Base-by-base conservation (phyloP, 192 early-diverging fungal species). In the Gonapodya sp. region DNA sequence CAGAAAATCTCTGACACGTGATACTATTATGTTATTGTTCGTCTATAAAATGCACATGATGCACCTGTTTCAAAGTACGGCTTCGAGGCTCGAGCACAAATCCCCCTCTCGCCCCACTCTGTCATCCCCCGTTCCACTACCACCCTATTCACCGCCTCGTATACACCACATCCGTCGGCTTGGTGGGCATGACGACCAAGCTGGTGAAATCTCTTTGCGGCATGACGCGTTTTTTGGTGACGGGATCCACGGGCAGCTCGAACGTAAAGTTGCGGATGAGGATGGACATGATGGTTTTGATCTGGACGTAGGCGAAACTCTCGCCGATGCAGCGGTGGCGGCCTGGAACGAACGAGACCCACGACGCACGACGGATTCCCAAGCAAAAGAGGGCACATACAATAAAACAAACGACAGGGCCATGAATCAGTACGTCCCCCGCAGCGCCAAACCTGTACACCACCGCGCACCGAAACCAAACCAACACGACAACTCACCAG, bases 311-410 rank as follows among this genome's bases (percentile, higher is more conserved):
- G 1, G 95, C 96, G 87, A 99, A 99, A 74, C 91, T 87, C 85
- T 99, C 97, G 80, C 97, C 97, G 86, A 99, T 99, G 88, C 97
- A 99, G 79, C 97, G 91, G 90, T 99, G 97, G 80, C 97, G 94
- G 64, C 94, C 89, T 86, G 73, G 1, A 18, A 14, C n/a, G n/a
- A 81, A 73, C 1, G 14, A 33, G 18, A 84, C 36, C 36, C 0
- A 35, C 36, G 31, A 31, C 81, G 14, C 35, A 0, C 30, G 0
- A 0, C 81, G 46, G 80, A 81, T 1, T n/a, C n/a, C n/a, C n/a
- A n/a, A n/a, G n/a, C n/a, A n/a, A n/a, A n/a, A n/a, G 32, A 80
- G 36, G 78, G 81, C 30, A 81, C 33, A 14, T 2, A 2, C 2
- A 78, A 82, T n/a, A 33, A 81, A 0, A 81, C 8, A n/a, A 0